These are phyloP conservation scores for Candida oleophila DNA, from an alignment of 805 yeast genomes.

Conservation along the genomic window DNA sequence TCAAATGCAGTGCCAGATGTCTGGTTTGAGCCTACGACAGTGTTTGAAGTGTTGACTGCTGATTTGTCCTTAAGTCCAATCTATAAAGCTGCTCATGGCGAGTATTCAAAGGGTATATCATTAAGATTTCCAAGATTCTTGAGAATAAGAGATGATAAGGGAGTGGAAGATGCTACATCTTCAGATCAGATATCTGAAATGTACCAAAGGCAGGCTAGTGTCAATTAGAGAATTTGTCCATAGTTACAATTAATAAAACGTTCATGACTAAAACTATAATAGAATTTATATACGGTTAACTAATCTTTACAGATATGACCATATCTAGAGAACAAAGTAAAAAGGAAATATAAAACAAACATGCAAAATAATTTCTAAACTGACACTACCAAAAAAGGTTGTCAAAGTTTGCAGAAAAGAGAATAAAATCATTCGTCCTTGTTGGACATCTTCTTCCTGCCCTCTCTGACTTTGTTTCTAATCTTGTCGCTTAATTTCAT, in stretches of 20 bases:
- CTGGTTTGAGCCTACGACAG: conserved; percentile 85
- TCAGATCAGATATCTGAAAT: conserved; percentile 83
- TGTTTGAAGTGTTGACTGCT: conserved; percentile 90
- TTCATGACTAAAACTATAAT: too few species aligned
- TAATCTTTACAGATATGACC: too few species aligned
- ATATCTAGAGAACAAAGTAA: not conserved
- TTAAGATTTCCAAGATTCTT: conserved; percentile 86
- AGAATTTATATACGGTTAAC: too few species aligned
- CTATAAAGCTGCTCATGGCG: conserved; percentile 77
- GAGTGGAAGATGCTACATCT: conserved; percentile 81
- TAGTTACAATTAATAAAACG: too few species aligned
- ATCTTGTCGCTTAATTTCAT: conserved; percentile 31
- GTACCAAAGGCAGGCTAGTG: conserved; percentile 66
- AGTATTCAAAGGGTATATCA: conserved; percentile 80
- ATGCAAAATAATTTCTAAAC: not conserved
- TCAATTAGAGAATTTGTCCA: conserved; percentile 14
- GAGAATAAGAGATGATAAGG: conserved; percentile 81
- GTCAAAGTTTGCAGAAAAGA: too few species aligned
- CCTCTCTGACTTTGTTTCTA: conserved; percentile 34
- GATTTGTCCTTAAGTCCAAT: conserved; percentile 86
- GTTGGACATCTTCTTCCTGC: conserved; percentile 16
- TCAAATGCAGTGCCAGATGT: conserved; percentile 81
- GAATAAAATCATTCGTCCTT: conserved; percentile 9
- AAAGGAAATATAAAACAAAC: not conserved
- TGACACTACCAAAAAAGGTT: too few species aligned